phyloP scores from a whole-genome alignment of 306 rosid species.

The Acacia acuminata region DNA sequence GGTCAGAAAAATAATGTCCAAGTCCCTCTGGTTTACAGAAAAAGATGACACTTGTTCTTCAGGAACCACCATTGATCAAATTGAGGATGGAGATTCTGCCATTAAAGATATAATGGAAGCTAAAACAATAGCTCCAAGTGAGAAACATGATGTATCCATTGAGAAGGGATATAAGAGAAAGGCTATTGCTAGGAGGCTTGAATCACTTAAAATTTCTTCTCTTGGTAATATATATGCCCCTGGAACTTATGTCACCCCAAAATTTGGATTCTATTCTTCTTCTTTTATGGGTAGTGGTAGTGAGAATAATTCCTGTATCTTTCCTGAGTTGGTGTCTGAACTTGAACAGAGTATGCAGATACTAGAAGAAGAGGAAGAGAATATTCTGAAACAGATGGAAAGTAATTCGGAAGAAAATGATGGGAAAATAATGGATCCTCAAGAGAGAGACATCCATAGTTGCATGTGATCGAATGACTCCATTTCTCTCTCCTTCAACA shows the following conservation, averaged over 20 bases:
- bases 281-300: neutral
- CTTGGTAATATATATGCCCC: constrained; percentile 41
- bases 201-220: constrained; percentile 46
- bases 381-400: constrained; percentile 45
- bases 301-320: constrained; percentile 28
- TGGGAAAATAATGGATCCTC: neutral
- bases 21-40: constrained; percentile 7
- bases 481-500: neutral
- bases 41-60: constrained; percentile 24
- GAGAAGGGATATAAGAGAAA: constrained; percentile 48
- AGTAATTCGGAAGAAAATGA: constrained; percentile 39
- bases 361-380: constrained; percentile 53
- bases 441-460: constrained; percentile 17
- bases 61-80: constrained; percentile 20
- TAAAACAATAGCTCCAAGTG: constrained; percentile 22
- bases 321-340: constrained; percentile 53
- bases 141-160: neutral
- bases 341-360: constrained; percentile 48
- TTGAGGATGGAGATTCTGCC: constrained; percentile 23
- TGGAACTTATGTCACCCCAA: constrained; percentile 53
- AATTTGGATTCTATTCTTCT: constrained; percentile 43
- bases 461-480: neutral
- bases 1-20: constrained; percentile 25
- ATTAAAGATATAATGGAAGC: constrained; percentile 6
- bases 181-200: constrained; percentile 45